Conservation (phyloP, 768 basidiomycete species). For the Lyophyllum decastes region DNA sequence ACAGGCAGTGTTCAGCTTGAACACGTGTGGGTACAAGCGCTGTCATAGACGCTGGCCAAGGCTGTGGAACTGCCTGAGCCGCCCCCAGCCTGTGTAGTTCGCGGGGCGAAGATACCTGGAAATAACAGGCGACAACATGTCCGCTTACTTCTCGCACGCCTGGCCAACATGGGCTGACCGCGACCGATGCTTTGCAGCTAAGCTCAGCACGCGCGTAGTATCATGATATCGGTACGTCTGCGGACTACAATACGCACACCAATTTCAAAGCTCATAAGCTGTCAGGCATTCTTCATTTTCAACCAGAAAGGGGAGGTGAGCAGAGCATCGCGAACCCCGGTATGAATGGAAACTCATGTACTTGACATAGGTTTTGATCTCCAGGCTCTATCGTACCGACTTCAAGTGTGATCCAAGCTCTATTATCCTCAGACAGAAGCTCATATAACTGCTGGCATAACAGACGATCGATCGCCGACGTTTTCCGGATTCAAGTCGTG, state of each 20-base stretch:
- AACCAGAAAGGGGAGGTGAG: slow-evolving; percentile 98
- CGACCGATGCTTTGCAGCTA: slow-evolving; percentile 7
- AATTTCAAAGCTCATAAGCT: neutral
- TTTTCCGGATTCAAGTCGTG: slow-evolving; percentile 98
- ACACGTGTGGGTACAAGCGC: too few species aligned
- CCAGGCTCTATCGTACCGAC: slow-evolving; percentile 93
- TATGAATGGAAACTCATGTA: slow-evolving; percentile 8
- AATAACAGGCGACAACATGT: too few species aligned
- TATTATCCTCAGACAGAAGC: neutral
- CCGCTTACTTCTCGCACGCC: too few species aligned
- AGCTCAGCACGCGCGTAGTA: slow-evolving; percentile 4
- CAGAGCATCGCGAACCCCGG: slow-evolving; percentile 8
- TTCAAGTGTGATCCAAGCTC: slow-evolving; percentile 73
- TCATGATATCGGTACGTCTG: slow-evolving; percentile 31
- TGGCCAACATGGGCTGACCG: neutral
- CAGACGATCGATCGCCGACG: slow-evolving; percentile 95
- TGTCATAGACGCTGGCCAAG: too few species aligned
- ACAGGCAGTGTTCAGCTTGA: too few species aligned
- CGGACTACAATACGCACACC: neutral
- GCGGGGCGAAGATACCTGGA: too few species aligned
- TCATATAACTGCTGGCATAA: slow-evolving; percentile 7
- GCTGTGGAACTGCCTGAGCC: too few species aligned
- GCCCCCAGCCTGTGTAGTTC: too few species aligned
- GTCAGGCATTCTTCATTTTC: slow-evolving; percentile 96
- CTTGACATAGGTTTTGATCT: slow-evolving; percentile 81